Base-by-base conservation (phyloP, 2,329 filamentous ascomycete genomes). In the Alternaria dauci region DNA sequence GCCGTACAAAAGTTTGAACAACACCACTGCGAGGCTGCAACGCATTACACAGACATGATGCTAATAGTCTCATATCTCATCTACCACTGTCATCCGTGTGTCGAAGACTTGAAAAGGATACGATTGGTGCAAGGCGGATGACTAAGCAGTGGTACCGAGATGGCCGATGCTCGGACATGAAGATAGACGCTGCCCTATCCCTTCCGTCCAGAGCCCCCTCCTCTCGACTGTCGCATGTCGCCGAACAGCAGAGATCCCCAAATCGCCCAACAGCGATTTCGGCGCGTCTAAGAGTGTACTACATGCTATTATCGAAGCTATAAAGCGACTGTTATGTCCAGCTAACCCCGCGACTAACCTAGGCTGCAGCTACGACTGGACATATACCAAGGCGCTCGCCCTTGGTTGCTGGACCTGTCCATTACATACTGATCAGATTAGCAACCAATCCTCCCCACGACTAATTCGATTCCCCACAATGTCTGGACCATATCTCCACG, bases 401-500 rank as follows among this genome's bases (percentile, higher is more conserved):
- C 8, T 39, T 30, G 7, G 41, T 14, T 26, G 25, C 5, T 34
- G 5, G 4, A 12, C 8, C 8, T 41, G 1, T n/a, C 16, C 53
- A 53, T 2, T 8, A 11, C 12, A 52, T 20, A 20, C 30, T 36
- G 20, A 38, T 36, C 38, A 25, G 16, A 11, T 20, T n/a, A 12
- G 8, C 16, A 26, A 28, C 16, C 36, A 48, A 53, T 5, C 36
- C 26, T 18, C n/a, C 8, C 23, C 2, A 16, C 20, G 5, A 47
- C 18, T 20, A n/a, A 36, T n/a, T 8, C 23, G 5, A 5, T 2
- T 34, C 12, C 5, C 25, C 18, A 23, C 5, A 9, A 62, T 62
- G 59, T 68, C 68, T 7, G 60, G 59, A 42, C 65, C 68, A 25
- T 83, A 83, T 59, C 59, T 81, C 25, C 80, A 81, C 52, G 80